phyloP scores from a whole-genome alignment of 2,329 filamentous ascomycete genomes.

The Bipolaris sorokiniana region DNA sequence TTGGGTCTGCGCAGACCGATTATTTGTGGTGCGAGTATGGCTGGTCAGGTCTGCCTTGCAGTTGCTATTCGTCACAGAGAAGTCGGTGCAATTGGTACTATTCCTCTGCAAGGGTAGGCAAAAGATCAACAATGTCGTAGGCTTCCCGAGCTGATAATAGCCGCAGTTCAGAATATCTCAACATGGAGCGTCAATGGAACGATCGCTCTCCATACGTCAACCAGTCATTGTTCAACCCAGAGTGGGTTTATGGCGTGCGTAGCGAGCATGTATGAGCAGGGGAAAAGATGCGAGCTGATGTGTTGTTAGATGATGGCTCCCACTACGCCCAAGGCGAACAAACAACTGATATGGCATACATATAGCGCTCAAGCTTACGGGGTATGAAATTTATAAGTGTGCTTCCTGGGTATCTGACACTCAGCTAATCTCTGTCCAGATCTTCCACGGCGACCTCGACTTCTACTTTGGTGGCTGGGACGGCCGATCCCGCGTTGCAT shows the following conservation, averaged over 20 bases:
- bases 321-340: constrained; percentile 53
- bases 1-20: constrained; percentile 55
- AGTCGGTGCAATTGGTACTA: constrained; percentile 55
- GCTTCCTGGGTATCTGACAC: too few species aligned
- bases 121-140: too few species aligned
- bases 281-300: constrained; percentile 4
- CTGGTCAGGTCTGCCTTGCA: constrained; percentile 57
- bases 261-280: not conserved
- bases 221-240: constrained; percentile 56
- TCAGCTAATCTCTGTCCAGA: constrained; percentile 24
- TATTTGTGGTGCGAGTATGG: constrained; percentile 59
- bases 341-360: constrained; percentile 58
- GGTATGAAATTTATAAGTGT: constrained; percentile 13
- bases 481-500: constrained; percentile 52
- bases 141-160: constrained; percentile 24
- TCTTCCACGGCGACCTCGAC: constrained; percentile 60
- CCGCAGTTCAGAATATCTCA: constrained; percentile 48
- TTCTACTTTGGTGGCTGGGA: constrained; percentile 61
- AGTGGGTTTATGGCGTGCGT: constrained; percentile 56
- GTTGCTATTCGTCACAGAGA: constrained; percentile 56
- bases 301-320: constrained; percentile 53
- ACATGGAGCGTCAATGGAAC: constrained; percentile 53
- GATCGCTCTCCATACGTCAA: constrained; percentile 57
- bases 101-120: constrained; percentile 54
- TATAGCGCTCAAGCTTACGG: constrained; percentile 59